Percentiles rank a stretch among this genome's conserved stretches.
phyloP scores from a whole-genome alignment of 2,329 filamentous ascomycete species.

The Tothia fuscella region DNA sequence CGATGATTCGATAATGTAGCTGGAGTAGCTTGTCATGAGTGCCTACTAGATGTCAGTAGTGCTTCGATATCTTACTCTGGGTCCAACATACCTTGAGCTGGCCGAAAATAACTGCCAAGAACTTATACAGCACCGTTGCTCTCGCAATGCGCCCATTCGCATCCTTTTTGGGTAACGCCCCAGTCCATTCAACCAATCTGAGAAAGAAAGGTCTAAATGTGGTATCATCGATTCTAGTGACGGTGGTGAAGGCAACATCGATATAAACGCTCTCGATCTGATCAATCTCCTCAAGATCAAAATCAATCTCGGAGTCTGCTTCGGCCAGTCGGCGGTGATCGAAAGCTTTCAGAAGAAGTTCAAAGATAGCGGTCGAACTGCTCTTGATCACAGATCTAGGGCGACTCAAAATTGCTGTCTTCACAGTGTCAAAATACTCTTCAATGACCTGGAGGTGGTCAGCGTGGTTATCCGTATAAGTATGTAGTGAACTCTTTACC shows the following conservation, averaged over 20 bases:
- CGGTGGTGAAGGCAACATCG: conserved; percentile 70
- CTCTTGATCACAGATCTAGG: conserved; percentile 68
- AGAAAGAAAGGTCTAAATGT: conserved; percentile 87
- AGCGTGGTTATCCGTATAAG: conserved; percentile 5
- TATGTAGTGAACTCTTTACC: not conserved
- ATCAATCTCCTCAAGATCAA: conserved; percentile 37
- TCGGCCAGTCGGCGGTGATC: conserved; percentile 49
- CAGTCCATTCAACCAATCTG: conserved; percentile 72
- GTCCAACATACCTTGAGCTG: conserved; percentile 53
- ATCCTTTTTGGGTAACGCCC: conserved; percentile 51
- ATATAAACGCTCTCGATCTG: conserved; percentile 55
- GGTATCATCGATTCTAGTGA: conserved; percentile 92
- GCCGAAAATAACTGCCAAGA: conserved; percentile 68
- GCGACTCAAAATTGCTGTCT: conserved; percentile 61
- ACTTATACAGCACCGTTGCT: conserved; percentile 67
- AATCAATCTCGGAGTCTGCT: conserved; percentile 30
- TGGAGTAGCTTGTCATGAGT: conserved; percentile 85
- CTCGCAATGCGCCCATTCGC: conserved; percentile 46
- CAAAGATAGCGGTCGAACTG: conserved; percentile 57
- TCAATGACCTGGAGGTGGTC: conserved; percentile 42
- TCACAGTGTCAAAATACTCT: conserved; percentile 60
- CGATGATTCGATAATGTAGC: conserved; percentile 68
- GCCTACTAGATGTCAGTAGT: conserved; percentile 35
- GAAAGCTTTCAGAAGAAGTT: conserved; percentile 43
- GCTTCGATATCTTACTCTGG: conserved; percentile 11